Conservation (phyloP, 208 protist species). For the Trypanosoma avium region DNA sequence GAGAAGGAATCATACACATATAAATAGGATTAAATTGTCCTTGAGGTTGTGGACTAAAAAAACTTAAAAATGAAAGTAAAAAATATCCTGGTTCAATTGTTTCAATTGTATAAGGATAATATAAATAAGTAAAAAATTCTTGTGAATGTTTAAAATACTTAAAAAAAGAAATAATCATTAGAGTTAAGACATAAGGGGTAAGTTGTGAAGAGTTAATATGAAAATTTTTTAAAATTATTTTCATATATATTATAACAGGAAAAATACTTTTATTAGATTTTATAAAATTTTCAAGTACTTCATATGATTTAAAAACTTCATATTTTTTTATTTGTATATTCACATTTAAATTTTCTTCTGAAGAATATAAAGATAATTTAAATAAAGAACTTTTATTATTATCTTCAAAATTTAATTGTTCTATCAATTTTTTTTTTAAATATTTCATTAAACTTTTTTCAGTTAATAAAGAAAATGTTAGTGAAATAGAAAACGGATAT, state of each 20-base stretch:
- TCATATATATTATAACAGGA: constrained; percentile 25
- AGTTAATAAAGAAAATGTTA: constrained; percentile 2
- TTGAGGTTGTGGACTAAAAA: constrained; percentile 26
- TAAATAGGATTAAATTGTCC: constrained; percentile 19
- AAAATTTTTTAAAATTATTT: constrained; percentile 18
- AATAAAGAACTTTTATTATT: not conserved
- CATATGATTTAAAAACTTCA: not conserved
- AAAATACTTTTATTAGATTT: not conserved
- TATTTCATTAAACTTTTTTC: not conserved
- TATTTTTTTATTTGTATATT: constrained; percentile 16
- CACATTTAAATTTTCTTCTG: not conserved
- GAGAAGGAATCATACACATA: constrained; percentile 21
- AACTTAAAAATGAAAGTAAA: constrained; percentile 28
- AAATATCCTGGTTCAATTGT: constrained; percentile 19
- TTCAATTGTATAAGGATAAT: constrained; percentile 19
- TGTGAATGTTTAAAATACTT: constrained; percentile 5
- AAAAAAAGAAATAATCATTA: constrained; percentile 26
- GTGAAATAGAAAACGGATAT: not conserved
- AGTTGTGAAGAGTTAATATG: constrained; percentile 18
- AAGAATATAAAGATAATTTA: not conserved
- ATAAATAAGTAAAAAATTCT: not conserved
- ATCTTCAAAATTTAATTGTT: not conserved
- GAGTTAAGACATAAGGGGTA: constrained; percentile 22
- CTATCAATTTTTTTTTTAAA: not conserved
- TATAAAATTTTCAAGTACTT: constrained; percentile 4